phyloP scores from a whole-genome alignment of 768 basidiomycete species.

The Imleria badia region DNA sequence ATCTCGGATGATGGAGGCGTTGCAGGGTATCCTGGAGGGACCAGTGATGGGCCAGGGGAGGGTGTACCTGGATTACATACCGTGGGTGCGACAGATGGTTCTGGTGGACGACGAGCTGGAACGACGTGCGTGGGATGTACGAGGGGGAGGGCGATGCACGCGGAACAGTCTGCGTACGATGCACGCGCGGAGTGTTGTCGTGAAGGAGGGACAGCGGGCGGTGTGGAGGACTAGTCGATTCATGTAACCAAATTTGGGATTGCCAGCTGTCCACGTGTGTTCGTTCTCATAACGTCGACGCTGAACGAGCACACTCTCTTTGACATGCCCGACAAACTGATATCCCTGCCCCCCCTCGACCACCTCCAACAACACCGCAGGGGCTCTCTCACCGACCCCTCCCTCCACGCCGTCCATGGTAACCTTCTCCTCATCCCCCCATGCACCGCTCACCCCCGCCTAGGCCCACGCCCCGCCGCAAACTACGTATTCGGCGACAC shows the following conservation, averaged over 20 bases:
- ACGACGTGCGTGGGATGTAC: conserved; percentile 34
- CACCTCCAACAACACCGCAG: conserved; percentile 79
- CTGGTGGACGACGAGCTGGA: conserved; percentile 54
- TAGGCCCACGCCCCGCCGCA: conserved; percentile 57
- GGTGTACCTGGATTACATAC: conserved; percentile 67
- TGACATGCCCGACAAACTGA: conserved; percentile 34
- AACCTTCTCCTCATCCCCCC: conserved; percentile 7
- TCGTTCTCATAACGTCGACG: conserved; percentile 30
- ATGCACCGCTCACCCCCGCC: conserved; percentile 28
- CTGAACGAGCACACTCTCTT: no score
- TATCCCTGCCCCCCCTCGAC: conserved; percentile 73
- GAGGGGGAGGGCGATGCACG: conserved; percentile 45
- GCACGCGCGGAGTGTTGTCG: conserved; percentile 44
- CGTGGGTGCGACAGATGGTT: conserved; percentile 66
- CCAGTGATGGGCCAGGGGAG: conserved; percentile 43
- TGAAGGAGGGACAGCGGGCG: conserved; percentile 39
- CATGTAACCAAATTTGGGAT: conserved; percentile 14
- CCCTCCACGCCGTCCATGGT: conserved; percentile 55
- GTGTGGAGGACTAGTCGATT: conserved; percentile 30
- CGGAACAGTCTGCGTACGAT: conserved; percentile 53
- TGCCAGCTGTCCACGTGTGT: conserved; percentile 29
- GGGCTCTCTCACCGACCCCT: conserved; percentile 82
- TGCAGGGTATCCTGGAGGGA: conserved; percentile 48
- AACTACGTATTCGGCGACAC: conserved; percentile 70
- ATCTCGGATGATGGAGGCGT: conserved; percentile 41